Evolutionary conservation across 2,329 filamentous ascomycete genomes (phyloP).

Genomic region (Exophiala aquamarina): DNA sequence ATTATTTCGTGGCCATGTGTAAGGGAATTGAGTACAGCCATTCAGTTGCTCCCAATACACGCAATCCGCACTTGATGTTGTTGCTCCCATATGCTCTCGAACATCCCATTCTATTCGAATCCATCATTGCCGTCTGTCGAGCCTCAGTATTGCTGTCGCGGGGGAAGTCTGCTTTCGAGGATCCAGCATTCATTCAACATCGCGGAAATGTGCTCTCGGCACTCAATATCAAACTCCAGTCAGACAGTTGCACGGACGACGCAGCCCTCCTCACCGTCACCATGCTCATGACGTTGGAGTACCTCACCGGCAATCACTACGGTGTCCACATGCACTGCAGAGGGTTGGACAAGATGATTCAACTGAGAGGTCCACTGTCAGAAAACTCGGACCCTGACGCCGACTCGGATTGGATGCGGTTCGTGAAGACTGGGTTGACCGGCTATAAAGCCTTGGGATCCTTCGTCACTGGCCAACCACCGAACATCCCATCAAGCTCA

Average conservation of each 20-base stretch:
- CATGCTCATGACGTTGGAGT: slow-evolving; percentile 27
- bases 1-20: slow-evolving; percentile 24
- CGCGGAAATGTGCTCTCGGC: slow-evolving; percentile 23
- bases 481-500: slow-evolving; percentile 15
- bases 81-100: slow-evolving; percentile 25
- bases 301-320: slow-evolving; percentile 21
- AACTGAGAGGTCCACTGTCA: slow-evolving; percentile 17
- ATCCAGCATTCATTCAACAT: slow-evolving; percentile 25
- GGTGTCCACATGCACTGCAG: slow-evolving; percentile 23
- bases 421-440: slow-evolving; percentile 21
- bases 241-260: slow-evolving; percentile 15
- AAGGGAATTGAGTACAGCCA: slow-evolving; percentile 6
- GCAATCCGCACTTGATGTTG: slow-evolving; percentile 25
- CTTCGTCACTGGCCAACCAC: slow-evolving; percentile 23
- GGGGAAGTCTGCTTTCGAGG: slow-evolving; percentile 19
- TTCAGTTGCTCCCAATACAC: slow-evolving; percentile 2
- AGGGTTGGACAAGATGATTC: slow-evolving; percentile 23
- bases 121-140: slow-evolving; percentile 26
- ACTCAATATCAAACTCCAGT: slow-evolving; percentile 18
- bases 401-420: slow-evolving; percentile 21
- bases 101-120: slow-evolving; percentile 24
- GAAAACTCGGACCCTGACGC: slow-evolving; percentile 4
- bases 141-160: slow-evolving; percentile 24
- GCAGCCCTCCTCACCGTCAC: slow-evolving; percentile 22
- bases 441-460: slow-evolving; percentile 24